Conservation (phyloP, 2,329 filamentous ascomycete genomes). For the Fusarium sp. region DNA sequence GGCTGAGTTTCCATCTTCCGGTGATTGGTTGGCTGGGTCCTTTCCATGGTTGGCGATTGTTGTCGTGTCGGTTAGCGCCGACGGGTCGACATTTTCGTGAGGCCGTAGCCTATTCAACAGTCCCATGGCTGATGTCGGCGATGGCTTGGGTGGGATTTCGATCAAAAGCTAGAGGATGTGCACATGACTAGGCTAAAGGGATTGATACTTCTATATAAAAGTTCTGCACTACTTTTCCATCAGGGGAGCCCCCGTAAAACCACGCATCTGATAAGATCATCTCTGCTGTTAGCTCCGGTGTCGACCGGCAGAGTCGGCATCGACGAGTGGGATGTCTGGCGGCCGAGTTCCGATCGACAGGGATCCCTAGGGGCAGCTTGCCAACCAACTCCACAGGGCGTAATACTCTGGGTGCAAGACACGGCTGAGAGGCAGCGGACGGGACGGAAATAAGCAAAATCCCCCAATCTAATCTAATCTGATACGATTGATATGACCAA, state of each 20-base stretch:
- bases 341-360: conserved; percentile 8
- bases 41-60: conserved; percentile 22
- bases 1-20: conserved; percentile 22
- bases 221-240: conserved; percentile 8
- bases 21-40: conserved; percentile 5
- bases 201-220: neutral
- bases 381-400: conserved; percentile 18
- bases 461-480: conserved; percentile 44
- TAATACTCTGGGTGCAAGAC: conserved; percentile 17
- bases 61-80: conserved; percentile 15
- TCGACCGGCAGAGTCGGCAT: conserved; percentile 37
- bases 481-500: conserved; percentile 29
- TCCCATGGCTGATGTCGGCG: conserved; percentile 7
- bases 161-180: no score
- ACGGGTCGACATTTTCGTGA: conserved; percentile 5
- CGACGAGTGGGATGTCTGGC: conserved; percentile 19
- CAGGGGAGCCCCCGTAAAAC: conserved; percentile 25
- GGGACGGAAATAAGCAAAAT: no score
- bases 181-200: neutral
- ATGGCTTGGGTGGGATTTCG: no score
- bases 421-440: neutral
- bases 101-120: conserved; percentile 22
- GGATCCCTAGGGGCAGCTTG: neutral
- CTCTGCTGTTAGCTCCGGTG: conserved; percentile 24
- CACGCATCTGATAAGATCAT: conserved; percentile 46